Percentiles rank a stretch among this genome's conserved stretches.
These are phyloP conservation scores for Clonostachys solani DNA, from an alignment of 2,329 filamentous ascomycete species.

Conservation along the genomic window DNA sequence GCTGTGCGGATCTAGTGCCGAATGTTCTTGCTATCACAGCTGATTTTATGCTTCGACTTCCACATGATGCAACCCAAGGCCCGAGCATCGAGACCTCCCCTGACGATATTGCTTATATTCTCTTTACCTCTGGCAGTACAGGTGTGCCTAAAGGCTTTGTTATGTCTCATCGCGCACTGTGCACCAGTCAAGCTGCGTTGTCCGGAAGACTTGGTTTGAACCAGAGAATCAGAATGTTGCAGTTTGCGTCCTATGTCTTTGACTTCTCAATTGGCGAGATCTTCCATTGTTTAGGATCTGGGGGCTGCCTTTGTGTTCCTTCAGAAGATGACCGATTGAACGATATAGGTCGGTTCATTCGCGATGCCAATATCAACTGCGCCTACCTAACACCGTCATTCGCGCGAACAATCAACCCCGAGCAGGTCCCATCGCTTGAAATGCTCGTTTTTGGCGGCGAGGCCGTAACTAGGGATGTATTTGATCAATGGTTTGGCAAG, in stretches of 20 bases:
- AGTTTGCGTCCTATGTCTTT: slow-evolving; percentile 1
- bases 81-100: neutral
- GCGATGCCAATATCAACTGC: neutral
- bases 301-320: neutral
- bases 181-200: neutral
- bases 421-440: neutral
- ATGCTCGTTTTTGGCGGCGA: slow-evolving; percentile 5
- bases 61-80: slow-evolving; percentile 10
- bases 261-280: neutral
- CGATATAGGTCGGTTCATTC: neutral
- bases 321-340: neutral
- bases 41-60: neutral
- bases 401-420: neutral
- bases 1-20: slow-evolving; percentile 9
- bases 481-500: slow-evolving; percentile 3
- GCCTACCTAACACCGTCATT: neutral
- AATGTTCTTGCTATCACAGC: slow-evolving; percentile 3
- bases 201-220: neutral
- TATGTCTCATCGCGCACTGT: slow-evolving; percentile 8
- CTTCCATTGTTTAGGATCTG: neutral
- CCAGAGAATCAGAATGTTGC: slow-evolving; percentile 34
- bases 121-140: slow-evolving; percentile 12
- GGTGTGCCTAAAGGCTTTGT: slow-evolving; percentile 12
- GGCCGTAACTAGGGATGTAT: slow-evolving; percentile 2
- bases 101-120: slow-evolving; percentile 6